Evolutionary conservation across 257 asterid genomes (phyloP).

Genomic region (Misopates orontium): DNA sequence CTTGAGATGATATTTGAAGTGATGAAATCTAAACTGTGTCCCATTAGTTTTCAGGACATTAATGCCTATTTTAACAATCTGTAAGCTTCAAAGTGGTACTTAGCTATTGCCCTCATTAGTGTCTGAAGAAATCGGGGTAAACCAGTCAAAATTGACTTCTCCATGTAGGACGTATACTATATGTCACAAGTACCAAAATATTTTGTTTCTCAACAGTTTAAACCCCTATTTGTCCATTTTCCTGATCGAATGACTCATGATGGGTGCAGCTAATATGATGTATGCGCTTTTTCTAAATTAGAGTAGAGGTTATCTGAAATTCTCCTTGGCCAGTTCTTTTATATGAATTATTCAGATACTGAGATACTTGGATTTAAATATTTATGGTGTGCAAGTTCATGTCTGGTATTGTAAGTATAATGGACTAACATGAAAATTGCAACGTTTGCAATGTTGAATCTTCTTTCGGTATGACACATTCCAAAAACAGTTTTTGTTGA

Average conservation of each 20-base stretch:
- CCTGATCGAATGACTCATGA: too few relatives aligned
- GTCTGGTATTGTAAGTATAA: too few relatives aligned
- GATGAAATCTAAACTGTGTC: not conserved
- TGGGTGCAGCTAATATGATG: not conserved
- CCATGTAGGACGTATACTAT: slow-evolving; percentile 9
- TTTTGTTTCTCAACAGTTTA: not conserved
- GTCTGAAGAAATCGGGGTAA: not conserved
- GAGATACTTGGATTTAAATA: not conserved
- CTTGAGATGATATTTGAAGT: not conserved
- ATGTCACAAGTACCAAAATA: not conserved
- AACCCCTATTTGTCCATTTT: not conserved
- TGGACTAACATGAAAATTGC: not conserved
- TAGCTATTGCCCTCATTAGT: not conserved
- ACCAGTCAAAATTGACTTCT: not conserved
- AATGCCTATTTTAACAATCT: not conserved
- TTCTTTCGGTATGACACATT: not conserved
- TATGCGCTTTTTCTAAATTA: too few relatives aligned
- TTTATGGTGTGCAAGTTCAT: not conserved
- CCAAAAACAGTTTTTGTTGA: not conserved
- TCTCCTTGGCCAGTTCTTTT: not conserved
- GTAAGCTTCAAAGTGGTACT: not conserved
- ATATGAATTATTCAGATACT: not conserved
- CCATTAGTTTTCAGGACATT: not conserved
- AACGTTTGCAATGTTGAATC: too few relatives aligned
- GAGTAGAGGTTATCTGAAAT: not conserved